These are phyloP conservation scores for Anastatica hierochuntica DNA, from an alignment of 345 rosid species.

Conservation along the genomic window DNA sequence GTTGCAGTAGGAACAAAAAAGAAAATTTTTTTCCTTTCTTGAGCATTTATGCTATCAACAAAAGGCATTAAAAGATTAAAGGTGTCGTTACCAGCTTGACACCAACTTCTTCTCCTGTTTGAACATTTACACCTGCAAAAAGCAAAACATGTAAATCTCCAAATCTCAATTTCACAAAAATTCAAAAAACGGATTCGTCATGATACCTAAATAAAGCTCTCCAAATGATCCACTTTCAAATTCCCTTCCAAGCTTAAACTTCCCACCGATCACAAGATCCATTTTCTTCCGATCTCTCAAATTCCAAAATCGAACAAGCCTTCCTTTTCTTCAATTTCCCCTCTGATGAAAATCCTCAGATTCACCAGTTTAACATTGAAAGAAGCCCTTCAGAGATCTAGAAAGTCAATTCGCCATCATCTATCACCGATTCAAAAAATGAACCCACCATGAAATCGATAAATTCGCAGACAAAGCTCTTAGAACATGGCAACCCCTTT, in stretches of 20 bases:
- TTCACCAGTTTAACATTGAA: constrained; percentile 5
- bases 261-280: constrained; percentile 57
- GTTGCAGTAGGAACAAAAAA: neutral
- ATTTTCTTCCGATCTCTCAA: constrained; percentile 21
- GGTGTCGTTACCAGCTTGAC: constrained; percentile 57
- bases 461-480: no score
- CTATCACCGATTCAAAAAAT: constrained; percentile 3
- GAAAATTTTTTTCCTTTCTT: no score
- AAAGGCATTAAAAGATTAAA: constrained; percentile 3
- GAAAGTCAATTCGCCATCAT: neutral
- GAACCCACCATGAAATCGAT: constrained; percentile 7
- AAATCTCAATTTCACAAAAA: neutral
- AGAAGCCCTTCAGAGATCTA: neutral
- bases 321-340: neutral
- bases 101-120: constrained; percentile 81
- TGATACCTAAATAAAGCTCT: constrained; percentile 63
- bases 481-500: no score
- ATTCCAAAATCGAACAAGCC: neutral
- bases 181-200: no score
- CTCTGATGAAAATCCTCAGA: no score
- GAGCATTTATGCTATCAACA: no score
- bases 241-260: constrained; percentile 67
- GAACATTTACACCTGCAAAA: constrained; percentile 54
- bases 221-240: constrained; percentile 84
- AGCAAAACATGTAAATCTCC: neutral